Base-by-base conservation (phyloP, 768 basidiomycete genomes). In the Phanerodontia chrysosporium region DNA sequence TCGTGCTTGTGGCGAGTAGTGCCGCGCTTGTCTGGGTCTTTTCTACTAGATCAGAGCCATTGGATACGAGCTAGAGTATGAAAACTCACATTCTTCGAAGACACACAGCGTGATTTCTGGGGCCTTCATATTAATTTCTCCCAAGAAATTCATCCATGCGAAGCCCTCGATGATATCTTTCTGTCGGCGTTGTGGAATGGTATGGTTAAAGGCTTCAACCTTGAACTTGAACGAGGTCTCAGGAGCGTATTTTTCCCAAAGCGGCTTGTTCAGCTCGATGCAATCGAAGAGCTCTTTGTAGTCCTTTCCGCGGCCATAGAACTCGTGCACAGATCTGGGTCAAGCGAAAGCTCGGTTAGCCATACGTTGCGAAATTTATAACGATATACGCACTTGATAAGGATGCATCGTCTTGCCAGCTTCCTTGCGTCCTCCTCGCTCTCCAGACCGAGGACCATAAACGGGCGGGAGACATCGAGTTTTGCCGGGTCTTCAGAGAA, bases 51-150 rank as follows among this genome's bases (percentile, higher is more conserved):
- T n/a, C n/a, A n/a, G n/a, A n/a, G n/a, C n/a, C n/a, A n/a, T n/a
- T n/a, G n/a, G n/a, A n/a, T n/a, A n/a, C n/a, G n/a, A n/a, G n/a
- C n/a, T n/a, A n/a, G n/a, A n/a, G n/a, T n/a, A n/a, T n/a, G n/a
- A 18, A 42, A 32, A 73, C 84, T 62, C 60, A 95, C 95, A 96
- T 75, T 96, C 95, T 76, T 97, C 95, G 56, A 89, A 90, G 52
- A 87, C 84, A 0, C 83, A 82, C 25, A 92, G 74, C 9, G 79
- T 80, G 29, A 93, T 81, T 45, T 93, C 84, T 0, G 95, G 90
- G 45, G 77, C 76, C 61, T 85, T 86, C 83, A 98, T 83, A 55
- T 90, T 84, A 64, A 97, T 92, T 64, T 82, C 82, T 13, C 95
- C 95, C 58, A 79, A 71, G 62, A 94, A 86, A 21, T 75, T 84